These are phyloP conservation scores for Leccinum fibrillosum DNA, from an alignment of 768 basidiomycete species.

Conservation along the genomic window DNA sequence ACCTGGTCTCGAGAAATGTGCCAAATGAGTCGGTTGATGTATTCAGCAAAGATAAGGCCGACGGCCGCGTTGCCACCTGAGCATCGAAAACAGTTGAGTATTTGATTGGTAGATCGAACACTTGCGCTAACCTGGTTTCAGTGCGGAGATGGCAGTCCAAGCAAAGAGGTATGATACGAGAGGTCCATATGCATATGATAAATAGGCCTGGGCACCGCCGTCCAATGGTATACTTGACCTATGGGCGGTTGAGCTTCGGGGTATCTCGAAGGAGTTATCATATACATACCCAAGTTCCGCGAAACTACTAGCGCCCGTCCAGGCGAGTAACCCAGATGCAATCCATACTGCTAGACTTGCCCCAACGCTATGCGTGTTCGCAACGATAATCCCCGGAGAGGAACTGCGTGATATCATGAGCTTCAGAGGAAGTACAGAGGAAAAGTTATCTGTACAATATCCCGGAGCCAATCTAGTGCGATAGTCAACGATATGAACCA, in stretches of 20 bases:
- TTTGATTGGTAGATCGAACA: neutral
- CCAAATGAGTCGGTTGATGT: constrained; percentile 86
- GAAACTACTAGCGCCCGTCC: constrained; percentile 95
- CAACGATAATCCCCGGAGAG: constrained; percentile 88
- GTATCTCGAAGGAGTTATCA: neutral
- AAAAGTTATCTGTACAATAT: constrained; percentile 68
- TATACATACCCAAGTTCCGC: constrained; percentile 79
- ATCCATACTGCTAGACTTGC: constrained; percentile 88
- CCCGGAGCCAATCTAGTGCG: constrained; percentile 76
- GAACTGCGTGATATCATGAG: constrained; percentile 48
- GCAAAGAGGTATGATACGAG: constrained; percentile 88
- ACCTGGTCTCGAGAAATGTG: constrained; percentile 67
- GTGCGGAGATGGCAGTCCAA: constrained; percentile 89
- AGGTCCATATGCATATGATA: constrained; percentile 86
- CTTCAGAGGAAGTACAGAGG: neutral
- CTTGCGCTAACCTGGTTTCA: constrained; percentile 66
- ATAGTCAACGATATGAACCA: constrained; percentile 2
- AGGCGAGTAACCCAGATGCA: constrained; percentile 56
- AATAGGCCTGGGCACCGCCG: constrained; percentile 71
- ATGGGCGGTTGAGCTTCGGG: neutral
- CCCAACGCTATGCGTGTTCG: constrained; percentile 86
- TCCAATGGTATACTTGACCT: constrained; percentile 38
- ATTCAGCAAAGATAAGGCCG: constrained; percentile 87
- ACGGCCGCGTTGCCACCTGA: constrained; percentile 79
- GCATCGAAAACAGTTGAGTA: constrained; percentile 3